A percentile compares a stretch with the other conserved stretches of the same genome.
phyloP scores from a whole-genome alignment of 331 rosid species.

The Malus hybrid region DNA sequence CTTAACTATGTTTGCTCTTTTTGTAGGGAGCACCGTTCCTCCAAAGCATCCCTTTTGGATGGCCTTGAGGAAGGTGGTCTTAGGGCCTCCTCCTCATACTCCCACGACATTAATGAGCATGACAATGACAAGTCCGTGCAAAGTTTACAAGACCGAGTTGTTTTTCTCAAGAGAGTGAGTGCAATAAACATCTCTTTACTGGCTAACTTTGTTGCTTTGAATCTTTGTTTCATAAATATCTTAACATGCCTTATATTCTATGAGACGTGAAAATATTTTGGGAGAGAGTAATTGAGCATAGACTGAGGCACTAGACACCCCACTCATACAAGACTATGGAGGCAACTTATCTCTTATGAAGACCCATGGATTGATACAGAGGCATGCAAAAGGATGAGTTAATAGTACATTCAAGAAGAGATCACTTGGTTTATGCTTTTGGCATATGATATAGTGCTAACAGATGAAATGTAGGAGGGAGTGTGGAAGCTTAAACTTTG shows the following conservation, averaged over 20 bases:
- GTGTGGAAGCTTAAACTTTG: too few species aligned
- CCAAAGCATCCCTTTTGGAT: constrained; percentile 65
- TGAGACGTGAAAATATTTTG: not conserved
- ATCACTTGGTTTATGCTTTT: too few species aligned
- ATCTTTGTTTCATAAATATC: not conserved
- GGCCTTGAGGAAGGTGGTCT: constrained; percentile 95
- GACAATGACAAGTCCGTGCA: constrained; percentile 69
- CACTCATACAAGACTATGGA: too few species aligned
- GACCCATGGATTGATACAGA: too few species aligned
- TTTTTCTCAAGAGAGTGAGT: constrained; percentile 68
- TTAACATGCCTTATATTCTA: not conserved
- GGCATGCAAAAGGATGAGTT: too few species aligned
- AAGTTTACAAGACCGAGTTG: constrained; percentile 74
- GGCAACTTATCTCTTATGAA: too few species aligned
- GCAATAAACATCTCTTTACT: not conserved
- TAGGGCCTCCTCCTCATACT: constrained; percentile 56
- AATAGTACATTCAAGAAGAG: too few species aligned
- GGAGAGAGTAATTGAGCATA: too few species aligned
- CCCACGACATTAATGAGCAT: constrained; percentile 55
- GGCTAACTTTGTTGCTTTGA: not conserved
- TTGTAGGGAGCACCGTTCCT: constrained; percentile 65
- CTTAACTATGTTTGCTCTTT: constrained; percentile 7
- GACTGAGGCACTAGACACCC: too few species aligned
- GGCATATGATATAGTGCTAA: too few species aligned
- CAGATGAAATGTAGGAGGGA: too few species aligned